Base-by-base conservation (phyloP, 257 asterid species). In the Voacanga thouarsii region DNA sequence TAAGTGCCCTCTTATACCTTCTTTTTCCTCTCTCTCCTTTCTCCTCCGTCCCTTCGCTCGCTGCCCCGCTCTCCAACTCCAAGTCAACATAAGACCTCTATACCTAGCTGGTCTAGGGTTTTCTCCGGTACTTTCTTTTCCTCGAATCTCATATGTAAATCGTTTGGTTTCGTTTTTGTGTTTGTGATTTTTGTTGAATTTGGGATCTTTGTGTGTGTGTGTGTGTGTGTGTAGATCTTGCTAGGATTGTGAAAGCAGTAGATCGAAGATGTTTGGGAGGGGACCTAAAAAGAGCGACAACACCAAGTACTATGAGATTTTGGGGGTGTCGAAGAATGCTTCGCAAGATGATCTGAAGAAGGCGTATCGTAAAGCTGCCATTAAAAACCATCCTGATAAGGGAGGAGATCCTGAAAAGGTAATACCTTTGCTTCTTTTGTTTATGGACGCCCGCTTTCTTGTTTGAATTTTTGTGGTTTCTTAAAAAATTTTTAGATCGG, bases 381-480 rank as follows among this genome's bases (percentile, higher is more conserved):
- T 91, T 15, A 91, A 91, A 72, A 91, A 91, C 21, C 97, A 91
- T 75, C 97, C 97, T 16, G 97, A 91, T 67, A 91, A 91, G 70
- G 97, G 97, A 12, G 97, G 97, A 23, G 97, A 91, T 83, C 97
- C 97, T 11, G 97, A 91, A 59, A 91, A 90, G 89, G 97, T 90
- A 86, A 9, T 18, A 2, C 12, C 61, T 7, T 16, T 63, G 50
- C 14, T 44, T 11, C 1, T 9, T 15, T 10, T 23, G 2, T 41
- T 57, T 23, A n/a, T n/a, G 14, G n/a, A 3, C 6, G 23, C 16
- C 5, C 7, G 2, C 12, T 61, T 33, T 23, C 33, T 0, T 6
- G 56, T 28, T 69, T 75, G 44, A 26, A 6, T 72, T 65, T 0
- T 10, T 39, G 19, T 14, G 5, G 30, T 4, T 44, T 51, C 10